These are phyloP conservation scores for Chlorella vulgaris DNA, from an alignment of 139 green algal species.

Conservation along the genomic window DNA sequence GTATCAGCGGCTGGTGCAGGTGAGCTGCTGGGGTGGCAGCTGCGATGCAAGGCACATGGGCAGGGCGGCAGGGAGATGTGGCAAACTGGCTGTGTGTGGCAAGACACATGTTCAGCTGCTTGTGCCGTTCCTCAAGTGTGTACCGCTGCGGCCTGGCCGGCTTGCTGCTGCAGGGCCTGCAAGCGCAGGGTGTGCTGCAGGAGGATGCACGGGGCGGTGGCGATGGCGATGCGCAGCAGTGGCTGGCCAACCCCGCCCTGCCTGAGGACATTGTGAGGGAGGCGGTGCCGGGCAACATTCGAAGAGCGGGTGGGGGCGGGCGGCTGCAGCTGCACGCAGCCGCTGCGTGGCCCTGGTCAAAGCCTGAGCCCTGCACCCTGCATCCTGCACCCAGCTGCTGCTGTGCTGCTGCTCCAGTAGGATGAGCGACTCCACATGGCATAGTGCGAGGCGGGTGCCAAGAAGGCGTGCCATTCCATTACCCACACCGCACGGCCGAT, in stretches of 20 bases:
- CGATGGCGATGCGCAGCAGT: constrained; percentile 42
- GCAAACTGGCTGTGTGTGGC: too few relatives aligned
- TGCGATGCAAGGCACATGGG: neutral
- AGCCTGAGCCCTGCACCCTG: neutral
- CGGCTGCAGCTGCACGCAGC: neutral
- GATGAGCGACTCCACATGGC: too few relatives aligned
- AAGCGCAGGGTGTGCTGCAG: constrained; percentile 14
- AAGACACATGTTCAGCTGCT: too few relatives aligned
- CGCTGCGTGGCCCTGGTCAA: too few relatives aligned
- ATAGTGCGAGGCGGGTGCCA: too few relatives aligned
- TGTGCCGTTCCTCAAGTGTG: too few relatives aligned
- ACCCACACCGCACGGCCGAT: neutral
- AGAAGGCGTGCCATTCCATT: too few relatives aligned
- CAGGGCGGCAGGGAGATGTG: too few relatives aligned
- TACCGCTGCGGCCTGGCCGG: too few relatives aligned
- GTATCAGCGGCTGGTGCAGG: constrained; percentile 85
- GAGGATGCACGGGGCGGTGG: neutral
- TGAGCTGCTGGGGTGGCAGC: neutral
- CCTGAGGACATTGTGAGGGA: constrained; percentile 90
- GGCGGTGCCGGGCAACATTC: constrained; percentile 92
- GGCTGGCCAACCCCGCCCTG: constrained; percentile 87
- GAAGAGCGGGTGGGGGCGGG: constrained; percentile 58
- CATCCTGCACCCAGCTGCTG: neutral
- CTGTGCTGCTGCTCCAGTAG: too few relatives aligned
- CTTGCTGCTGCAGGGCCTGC: constrained; percentile 29